These are phyloP conservation scores for Yamadazyma endophytica DNA, from an alignment of 805 yeast genomes.

Conservation along the genomic window DNA sequence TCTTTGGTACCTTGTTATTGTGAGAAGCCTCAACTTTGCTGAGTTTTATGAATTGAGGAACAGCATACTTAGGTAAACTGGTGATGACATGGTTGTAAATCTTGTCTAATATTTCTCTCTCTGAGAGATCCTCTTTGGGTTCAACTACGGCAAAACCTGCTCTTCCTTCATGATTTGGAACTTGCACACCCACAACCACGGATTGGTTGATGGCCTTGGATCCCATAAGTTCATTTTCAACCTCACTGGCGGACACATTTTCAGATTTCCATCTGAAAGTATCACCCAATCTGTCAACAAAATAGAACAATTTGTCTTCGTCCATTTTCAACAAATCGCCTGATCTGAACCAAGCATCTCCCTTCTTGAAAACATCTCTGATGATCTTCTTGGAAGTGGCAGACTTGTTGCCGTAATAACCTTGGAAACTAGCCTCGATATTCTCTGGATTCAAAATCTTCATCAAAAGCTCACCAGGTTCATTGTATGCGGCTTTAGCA, in stretches of 20 bases:
- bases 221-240: constrained; percentile 67
- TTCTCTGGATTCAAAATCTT: constrained; percentile 59
- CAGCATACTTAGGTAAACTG: constrained; percentile 75
- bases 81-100: constrained; percentile 24
- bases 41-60: constrained; percentile 77
- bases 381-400: constrained; percentile 78
- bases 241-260: constrained; percentile 91
- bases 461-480: constrained; percentile 89
- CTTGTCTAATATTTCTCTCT: constrained; percentile 23
- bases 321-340: constrained; percentile 80
- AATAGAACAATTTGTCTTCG: constrained; percentile 64
- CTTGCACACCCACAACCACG: constrained; percentile 83
- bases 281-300: constrained; percentile 91
- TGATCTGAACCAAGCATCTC: constrained; percentile 88
- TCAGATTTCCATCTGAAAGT: constrained; percentile 97
- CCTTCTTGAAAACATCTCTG: constrained; percentile 69
- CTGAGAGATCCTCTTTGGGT: constrained; percentile 34
- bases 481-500: constrained; percentile 47
- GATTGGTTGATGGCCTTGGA: constrained; percentile 52
- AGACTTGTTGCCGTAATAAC: constrained; percentile 74
- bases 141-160: constrained; percentile 86
- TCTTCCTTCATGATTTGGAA: constrained; percentile 88
- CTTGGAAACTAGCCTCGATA: constrained; percentile 79
- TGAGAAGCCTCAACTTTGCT: constrained; percentile 61
- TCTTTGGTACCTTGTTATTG: constrained; percentile 78